Conservation (phyloP, 2,329 filamentous ascomycete genomes). For the Aspergillus fumigatus region DNA sequence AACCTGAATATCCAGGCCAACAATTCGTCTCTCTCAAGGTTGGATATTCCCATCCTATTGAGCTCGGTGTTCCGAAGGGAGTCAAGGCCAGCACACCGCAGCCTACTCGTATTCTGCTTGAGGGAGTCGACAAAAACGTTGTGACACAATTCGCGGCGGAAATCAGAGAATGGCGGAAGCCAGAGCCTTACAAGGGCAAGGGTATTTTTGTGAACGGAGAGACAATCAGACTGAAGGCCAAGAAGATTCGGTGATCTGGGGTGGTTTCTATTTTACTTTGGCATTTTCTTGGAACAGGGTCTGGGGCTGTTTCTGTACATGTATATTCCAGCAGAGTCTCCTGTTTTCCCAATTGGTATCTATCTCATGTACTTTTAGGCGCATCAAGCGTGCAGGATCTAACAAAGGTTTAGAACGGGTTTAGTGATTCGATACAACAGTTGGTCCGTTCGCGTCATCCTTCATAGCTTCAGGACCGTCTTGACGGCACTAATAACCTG, state of each 20-base stretch:
- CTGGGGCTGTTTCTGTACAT: constrained; percentile 20
- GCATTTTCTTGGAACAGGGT: constrained; percentile 3
- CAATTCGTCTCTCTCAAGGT: constrained; percentile 91
- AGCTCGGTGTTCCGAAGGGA: constrained; percentile 76
- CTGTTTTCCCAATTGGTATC: constrained; percentile 27
- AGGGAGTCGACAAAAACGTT: constrained; percentile 79
- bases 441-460: constrained; percentile 5
- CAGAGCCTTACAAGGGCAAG: constrained; percentile 99
- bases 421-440: not conserved
- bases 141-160: constrained; percentile 88
- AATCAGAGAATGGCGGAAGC: constrained; percentile 81
- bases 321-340: constrained; percentile 22
- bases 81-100: constrained; percentile 84
- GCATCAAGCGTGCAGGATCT: constrained; percentile 25
- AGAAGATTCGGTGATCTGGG: constrained; percentile 77
- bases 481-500: constrained; percentile 78
- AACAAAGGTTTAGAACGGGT: constrained; percentile 10
- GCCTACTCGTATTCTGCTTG: constrained; percentile 83
- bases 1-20: constrained; percentile 69
- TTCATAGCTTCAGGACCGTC: constrained; percentile 61
- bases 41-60: constrained; percentile 92
- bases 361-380: constrained; percentile 31
- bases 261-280: constrained; percentile 22
- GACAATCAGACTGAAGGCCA: constrained; percentile 96
- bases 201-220: constrained; percentile 97